Base-by-base conservation (phyloP, 2,329 filamentous ascomycete genomes). In the Fusarium piperis region DNA sequence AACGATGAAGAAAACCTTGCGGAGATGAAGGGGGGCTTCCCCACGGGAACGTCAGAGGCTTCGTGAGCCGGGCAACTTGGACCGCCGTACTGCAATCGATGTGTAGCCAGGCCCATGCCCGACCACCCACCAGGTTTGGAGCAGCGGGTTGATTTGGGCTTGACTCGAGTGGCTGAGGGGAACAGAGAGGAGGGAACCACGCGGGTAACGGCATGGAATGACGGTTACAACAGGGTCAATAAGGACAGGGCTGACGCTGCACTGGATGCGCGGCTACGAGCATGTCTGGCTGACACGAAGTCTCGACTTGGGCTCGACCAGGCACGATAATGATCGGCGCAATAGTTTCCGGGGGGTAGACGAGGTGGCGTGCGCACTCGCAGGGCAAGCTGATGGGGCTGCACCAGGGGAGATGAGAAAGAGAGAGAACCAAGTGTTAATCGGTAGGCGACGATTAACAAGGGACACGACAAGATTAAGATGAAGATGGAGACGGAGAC, bases 1-100 rank as follows among this genome's bases (percentile, higher is more conserved):
- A 93, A 83, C 89, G 90, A 84, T 93, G 87, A 88, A 93, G 85
- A 86, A 67, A 67, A 67, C 52, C 28, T 61, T 64, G 55, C 48
- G 67, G 72, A 73, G 70, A 74, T 68, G 71, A 71, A 73, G 65
- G 69, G 71, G 64, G 69, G 60, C 28, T 57, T 67, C 64, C 62
- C 64, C 48, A 46, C 62, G 73, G 67, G 62, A 67, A 73, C 59
- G 68, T 62, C 62, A 67, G 53, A 67, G 71, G 71, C 67, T 71
- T 71, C 44, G 56, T 63, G 60, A 59, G 61, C 64, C 55, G 56
- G 72, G 66, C 61, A 46, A 59, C 58, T 73, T 72, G 67, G 62
- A 75, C 48, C 65, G 65, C 72, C 68, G 68, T 65, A 67, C 73
- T 65, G 67, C 65, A 48, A 72, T 65, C 65, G 63, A 56, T 67